Evolutionary conservation across 2,329 filamentous ascomycete species (phyloP), one percentile per base, ranked within the genome.

Genomic region (Madurella mycetomatis): DNA sequence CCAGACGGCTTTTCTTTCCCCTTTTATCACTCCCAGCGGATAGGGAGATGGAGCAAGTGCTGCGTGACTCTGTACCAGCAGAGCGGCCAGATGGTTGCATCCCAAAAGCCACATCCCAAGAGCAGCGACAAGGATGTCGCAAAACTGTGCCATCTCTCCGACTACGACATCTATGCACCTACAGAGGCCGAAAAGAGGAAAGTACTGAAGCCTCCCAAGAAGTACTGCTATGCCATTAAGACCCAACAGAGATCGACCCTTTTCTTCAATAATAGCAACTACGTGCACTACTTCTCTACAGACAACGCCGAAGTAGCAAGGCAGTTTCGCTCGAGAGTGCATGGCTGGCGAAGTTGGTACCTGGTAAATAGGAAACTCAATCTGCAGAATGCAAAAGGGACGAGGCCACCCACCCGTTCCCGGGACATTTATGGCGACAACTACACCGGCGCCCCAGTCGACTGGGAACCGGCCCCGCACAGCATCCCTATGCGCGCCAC

Each of bases 271-370:
- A 88, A 86, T 2, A 85, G 88, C 49, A 92, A 92, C 62, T 97
- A 90, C 66, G 88, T 95, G 2, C 92, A 97, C 66, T 96, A 92
- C 71, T 95, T 97, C 72, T 86, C 84, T 55, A 90, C 87, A 1
- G 89, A 90, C 43, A 89, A 96, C 63, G 73, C 79, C 5, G 68
- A 74, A 1, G 70, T 84, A 1, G 89, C 88, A 0, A 77, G 80
- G n/a, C 73, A 75, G 13, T 96, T 92, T 72, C 85, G 87, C 64
- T 76, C 80, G 15, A 78, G 80, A 19, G 78, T 95, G 1, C 90
- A 96, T 58, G 74, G 73, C 40, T 96, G 92, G 92, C 83, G 92
- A 55, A 95, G 89, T 69, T 96, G 91, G 90, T 96, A 96, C 65
- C 73, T 96, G 8, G 87, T 90, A 42, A 85, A 89, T 62, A 84